Evolutionary conservation across 2,329 filamentous ascomycete species (phyloP).

Genomic region (Coleophoma crateriformis): DNA sequence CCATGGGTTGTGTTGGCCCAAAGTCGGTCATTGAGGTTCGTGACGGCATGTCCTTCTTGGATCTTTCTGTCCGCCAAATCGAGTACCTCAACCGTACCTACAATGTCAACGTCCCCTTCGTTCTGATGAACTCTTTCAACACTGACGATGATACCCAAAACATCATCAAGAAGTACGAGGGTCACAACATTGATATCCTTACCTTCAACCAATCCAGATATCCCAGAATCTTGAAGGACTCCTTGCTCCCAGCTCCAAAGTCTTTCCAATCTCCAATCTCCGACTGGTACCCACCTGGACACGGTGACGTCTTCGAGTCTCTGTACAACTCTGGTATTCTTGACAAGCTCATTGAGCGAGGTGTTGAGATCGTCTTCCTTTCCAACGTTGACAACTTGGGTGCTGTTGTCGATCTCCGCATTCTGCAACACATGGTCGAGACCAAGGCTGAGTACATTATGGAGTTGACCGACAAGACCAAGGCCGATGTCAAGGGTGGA

Average conservation of each 20-base stretch:
- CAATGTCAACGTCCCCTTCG: conserved; percentile 93
- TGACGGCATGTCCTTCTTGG: conserved; percentile 99
- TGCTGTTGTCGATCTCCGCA: conserved; percentile 94
- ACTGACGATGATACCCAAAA: conserved; percentile 95
- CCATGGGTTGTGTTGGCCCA: conserved; percentile 98
- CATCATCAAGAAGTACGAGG: conserved; percentile 99
- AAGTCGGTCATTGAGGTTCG: conserved; percentile 99
- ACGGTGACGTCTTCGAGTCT: conserved; percentile 99
- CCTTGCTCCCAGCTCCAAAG: conserved; percentile 92
- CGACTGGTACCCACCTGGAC: conserved; percentile 98
- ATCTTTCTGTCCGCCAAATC: conserved; percentile 96
- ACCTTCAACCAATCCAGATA: conserved; percentile 99
- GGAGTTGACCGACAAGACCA: conserved; percentile 99
- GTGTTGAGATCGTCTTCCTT: conserved; percentile 96
- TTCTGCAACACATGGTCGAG: conserved; percentile 99
- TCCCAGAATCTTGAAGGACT: conserved; percentile 97
- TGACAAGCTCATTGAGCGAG: conserved; percentile 90
- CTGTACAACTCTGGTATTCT: conserved; percentile 98
- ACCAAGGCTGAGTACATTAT: conserved; percentile 98
- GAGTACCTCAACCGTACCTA: conserved; percentile 99
- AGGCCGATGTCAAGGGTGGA: conserved; percentile 99
- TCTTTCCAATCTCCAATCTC: conserved; percentile 78
- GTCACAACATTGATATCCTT: conserved; percentile 98
- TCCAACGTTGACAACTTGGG: conserved; percentile 99
- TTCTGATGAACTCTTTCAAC: conserved; percentile 99